These are phyloP conservation scores for Penicillium sp. DNA, from an alignment of 2,329 filamentous ascomycete genomes.

Conservation along the genomic window DNA sequence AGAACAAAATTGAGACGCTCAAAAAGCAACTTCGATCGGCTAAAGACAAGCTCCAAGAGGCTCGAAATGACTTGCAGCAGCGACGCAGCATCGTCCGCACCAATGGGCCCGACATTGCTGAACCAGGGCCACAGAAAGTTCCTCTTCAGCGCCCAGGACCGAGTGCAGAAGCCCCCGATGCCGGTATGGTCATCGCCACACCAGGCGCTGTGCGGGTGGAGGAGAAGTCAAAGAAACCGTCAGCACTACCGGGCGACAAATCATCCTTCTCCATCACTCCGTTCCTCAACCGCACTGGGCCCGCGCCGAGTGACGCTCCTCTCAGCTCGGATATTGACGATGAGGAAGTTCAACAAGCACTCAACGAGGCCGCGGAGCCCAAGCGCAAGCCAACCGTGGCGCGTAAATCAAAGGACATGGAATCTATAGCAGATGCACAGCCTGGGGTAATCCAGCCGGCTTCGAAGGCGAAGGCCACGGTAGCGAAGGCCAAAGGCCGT, in stretches of 20 bases:
- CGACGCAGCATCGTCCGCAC: slow-evolving; percentile 33
- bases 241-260: slow-evolving; percentile 68
- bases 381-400: slow-evolving; percentile 1
- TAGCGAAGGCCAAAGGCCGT: slow-evolving; percentile 3
- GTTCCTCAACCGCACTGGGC: slow-evolving; percentile 72
- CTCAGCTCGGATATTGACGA: slow-evolving; percentile 24
- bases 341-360: slow-evolving; percentile 18
- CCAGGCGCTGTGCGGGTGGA: slow-evolving; percentile 43
- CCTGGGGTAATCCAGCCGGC: background rate
- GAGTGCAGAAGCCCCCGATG: slow-evolving; percentile 34
- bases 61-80: slow-evolving; percentile 46
- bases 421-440: slow-evolving; percentile 3
- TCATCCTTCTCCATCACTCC: slow-evolving; percentile 91
- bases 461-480: slow-evolving; percentile 4
- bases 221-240: slow-evolving; percentile 55
- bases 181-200: slow-evolving; percentile 47
- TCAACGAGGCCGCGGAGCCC: slow-evolving; percentile 7
- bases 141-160: slow-evolving; percentile 22
- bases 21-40: slow-evolving; percentile 63
- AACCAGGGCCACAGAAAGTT: slow-evolving; percentile 39
- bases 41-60: slow-evolving; percentile 67
- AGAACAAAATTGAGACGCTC: slow-evolving; percentile 64
- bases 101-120: slow-evolving; percentile 21
- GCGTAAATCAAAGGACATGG: background rate
- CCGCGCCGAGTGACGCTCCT: slow-evolving; percentile 43